Conservation (phyloP, 2,329 filamentous ascomycete genomes). For the Drechslerella stenobrocha region DNA sequence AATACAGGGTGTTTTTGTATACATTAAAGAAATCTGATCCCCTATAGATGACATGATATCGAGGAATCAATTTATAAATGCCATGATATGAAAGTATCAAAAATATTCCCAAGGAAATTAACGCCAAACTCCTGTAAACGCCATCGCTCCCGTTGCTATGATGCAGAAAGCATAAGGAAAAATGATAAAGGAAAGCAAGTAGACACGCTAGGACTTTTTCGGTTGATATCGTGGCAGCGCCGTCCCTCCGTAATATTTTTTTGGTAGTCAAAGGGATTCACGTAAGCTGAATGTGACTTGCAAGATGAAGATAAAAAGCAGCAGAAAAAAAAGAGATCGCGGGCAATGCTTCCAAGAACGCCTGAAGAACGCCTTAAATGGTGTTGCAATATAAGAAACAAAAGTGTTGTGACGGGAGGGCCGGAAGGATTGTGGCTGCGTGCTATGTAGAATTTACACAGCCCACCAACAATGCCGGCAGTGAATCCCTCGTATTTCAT, state of each 20-base stretch:
- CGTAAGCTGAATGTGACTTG: no score
- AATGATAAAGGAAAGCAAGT: background rate
- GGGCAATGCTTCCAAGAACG: background rate
- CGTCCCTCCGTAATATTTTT: no score
- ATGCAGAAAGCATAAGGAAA: background rate
- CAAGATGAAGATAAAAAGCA: background rate
- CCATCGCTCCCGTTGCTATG: slow-evolving; percentile 1
- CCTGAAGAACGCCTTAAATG: background rate
- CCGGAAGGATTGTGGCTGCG: background rate
- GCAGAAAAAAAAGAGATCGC: background rate
- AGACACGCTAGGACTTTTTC: background rate
- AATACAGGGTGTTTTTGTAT: no score
- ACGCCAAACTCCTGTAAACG: background rate
- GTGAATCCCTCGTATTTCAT: no score
- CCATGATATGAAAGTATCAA: background rate
- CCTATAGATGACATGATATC: background rate
- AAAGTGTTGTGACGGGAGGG: background rate
- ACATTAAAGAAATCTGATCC: background rate
- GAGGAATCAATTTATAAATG: background rate
- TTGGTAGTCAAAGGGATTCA: no score
- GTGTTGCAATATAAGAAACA: background rate
- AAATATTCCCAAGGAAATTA: background rate
- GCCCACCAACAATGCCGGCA: background rate
- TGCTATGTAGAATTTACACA: background rate
- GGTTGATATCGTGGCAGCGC: no score